A percentile compares a stretch with the other conserved stretches of the same genome.
These are phyloP conservation scores for Polytrichum commune DNA, from an alignment of 225 moss, liverwort and hornwort genomes.

Conservation along the genomic window DNA sequence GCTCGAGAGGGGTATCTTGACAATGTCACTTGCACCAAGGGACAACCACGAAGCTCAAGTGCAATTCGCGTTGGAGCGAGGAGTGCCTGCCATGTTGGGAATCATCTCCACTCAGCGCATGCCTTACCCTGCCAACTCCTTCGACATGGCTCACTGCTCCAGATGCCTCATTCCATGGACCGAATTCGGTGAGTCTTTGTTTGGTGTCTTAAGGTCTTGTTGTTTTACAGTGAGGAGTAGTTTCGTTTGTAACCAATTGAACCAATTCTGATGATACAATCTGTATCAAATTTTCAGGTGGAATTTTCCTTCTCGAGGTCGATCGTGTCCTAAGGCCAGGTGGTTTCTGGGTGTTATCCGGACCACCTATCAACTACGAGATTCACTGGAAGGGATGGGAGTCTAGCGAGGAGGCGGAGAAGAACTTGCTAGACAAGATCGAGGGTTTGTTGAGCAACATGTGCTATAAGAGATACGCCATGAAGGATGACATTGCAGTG, in stretches of 20 bases:
- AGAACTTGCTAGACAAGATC: constrained; percentile 57
- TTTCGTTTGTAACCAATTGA: too few relatives aligned
- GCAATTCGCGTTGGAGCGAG: constrained; percentile 80
- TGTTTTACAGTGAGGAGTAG: neutral
- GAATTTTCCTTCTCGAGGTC: constrained; percentile 66
- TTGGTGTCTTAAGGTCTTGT: neutral
- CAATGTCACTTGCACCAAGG: constrained; percentile 78
- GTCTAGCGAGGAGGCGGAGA: constrained; percentile 58
- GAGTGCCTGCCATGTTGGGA: constrained; percentile 81
- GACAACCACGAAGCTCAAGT: constrained; percentile 90
- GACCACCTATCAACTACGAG: constrained; percentile 79
- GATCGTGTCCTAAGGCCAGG: constrained; percentile 83
- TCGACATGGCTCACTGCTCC: constrained; percentile 86
- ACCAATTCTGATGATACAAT: too few relatives aligned
- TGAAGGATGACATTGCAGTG: constrained; percentile 68
- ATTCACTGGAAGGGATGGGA: constrained; percentile 89
- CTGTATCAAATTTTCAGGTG: constrained; percentile 25
- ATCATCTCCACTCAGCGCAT: constrained; percentile 75
- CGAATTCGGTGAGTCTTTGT: constrained; percentile 40
- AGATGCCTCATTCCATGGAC: constrained; percentile 85
- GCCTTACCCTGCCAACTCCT: constrained; percentile 78
- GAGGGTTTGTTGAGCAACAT: constrained; percentile 54
- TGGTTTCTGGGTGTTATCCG: constrained; percentile 85
- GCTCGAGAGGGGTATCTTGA: constrained; percentile 54
- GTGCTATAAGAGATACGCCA: constrained; percentile 70